These are phyloP conservation scores for Penicillium steckii DNA, from an alignment of 495 filamentous ascomycete species.

Conservation along the genomic window DNA sequence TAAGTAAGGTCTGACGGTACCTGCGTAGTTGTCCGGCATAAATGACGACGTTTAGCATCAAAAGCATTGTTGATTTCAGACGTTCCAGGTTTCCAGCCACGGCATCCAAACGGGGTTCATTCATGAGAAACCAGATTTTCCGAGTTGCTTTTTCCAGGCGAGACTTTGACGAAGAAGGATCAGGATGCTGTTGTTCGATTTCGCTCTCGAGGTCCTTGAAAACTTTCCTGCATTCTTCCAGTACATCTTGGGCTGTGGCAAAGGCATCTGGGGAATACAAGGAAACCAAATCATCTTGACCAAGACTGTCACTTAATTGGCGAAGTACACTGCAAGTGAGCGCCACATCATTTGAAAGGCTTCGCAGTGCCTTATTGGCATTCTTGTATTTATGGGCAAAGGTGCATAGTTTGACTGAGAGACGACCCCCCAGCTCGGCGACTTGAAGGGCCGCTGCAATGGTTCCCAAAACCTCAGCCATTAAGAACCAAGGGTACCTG, in stretches of 20 bases:
- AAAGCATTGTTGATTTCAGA: slow-evolving; percentile 1
- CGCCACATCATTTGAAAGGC: slow-evolving; percentile 33
- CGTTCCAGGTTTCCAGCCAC: neutral
- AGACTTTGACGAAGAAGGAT: neutral
- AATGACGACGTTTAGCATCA: slow-evolving; percentile 3
- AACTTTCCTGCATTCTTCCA: slow-evolving; percentile 7
- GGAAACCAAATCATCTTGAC: neutral
- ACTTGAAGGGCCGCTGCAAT: slow-evolving; percentile 18
- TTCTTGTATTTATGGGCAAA: slow-evolving; percentile 28
- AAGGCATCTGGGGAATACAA: slow-evolving; percentile 12
- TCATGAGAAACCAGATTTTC: neutral
- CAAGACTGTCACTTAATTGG: neutral
- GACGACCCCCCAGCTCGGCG: slow-evolving; percentile 26
- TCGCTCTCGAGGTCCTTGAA: slow-evolving; percentile 10
- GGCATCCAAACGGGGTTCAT: neutral
- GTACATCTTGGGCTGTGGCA: neutral
- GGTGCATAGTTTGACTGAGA: slow-evolving; percentile 32
- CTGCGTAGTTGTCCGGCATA: neutral
- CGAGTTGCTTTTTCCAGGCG: neutral
- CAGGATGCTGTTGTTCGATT: neutral
- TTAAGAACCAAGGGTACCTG: neutral
- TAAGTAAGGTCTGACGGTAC: neutral
- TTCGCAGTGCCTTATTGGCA: slow-evolving; percentile 22
- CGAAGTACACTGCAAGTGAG: slow-evolving; percentile 19
- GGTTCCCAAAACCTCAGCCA: neutral